Evolutionary conservation across 2,329 filamentous ascomycete species (phyloP).

Genomic region (Orbilia ellipsospora): DNA sequence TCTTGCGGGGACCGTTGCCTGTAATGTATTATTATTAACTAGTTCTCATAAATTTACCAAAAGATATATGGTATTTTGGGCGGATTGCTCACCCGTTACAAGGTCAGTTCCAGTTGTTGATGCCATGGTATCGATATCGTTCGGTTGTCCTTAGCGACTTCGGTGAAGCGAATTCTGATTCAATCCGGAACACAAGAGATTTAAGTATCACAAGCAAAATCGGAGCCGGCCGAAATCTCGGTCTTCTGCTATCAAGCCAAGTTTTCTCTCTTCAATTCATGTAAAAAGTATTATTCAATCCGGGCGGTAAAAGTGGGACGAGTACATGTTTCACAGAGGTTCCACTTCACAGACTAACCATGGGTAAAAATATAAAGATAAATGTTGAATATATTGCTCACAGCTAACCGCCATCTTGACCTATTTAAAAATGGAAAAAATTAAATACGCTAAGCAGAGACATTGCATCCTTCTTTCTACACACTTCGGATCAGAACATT

Average conservation of each 20-base stretch:
- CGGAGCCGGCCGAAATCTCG: conserved; percentile 42
- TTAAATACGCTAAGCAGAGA: neutral
- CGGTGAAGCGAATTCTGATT: neutral
- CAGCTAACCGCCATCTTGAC: no score
- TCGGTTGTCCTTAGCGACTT: neutral
- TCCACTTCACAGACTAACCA: no score
- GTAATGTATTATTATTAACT: neutral
- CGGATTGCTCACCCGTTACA: conserved; percentile 6
- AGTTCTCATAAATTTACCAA: no score
- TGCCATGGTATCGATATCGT: neutral
- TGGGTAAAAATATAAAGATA: no score
- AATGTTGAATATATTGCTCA: no score
- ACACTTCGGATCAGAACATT: conserved; percentile 50
- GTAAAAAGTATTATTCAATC: no score
- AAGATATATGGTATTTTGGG: neutral
- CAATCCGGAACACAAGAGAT: conserved; percentile 13
- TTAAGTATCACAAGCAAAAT: conserved; percentile 19
- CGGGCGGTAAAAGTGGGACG: no score
- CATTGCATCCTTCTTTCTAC: conserved; percentile 15
- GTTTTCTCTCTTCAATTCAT: no score
- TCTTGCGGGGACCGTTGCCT: conserved; percentile 53
- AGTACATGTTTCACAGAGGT: no score
- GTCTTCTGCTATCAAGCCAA: conserved; percentile 32
- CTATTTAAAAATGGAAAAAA: no score
- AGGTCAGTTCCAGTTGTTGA: conserved; percentile 15